Evolutionary conservation across 2,329 filamentous ascomycete species (phyloP).

Genomic region (Spiromastix sp.): DNA sequence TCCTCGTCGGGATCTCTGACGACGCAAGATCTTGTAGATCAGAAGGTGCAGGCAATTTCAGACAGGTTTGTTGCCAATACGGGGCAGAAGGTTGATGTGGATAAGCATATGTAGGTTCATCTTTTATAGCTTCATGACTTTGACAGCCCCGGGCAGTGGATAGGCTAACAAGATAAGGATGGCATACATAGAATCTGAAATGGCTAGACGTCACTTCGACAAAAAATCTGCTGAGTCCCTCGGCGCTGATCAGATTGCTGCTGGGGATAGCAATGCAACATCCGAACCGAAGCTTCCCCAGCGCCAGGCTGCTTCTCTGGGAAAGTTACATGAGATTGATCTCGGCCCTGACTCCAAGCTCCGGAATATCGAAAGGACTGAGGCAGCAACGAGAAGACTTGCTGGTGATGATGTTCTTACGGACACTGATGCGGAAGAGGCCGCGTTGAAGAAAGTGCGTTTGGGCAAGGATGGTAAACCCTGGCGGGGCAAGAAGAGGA

Average conservation of each 20-base stretch:
- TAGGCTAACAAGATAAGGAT: conserved; percentile 54
- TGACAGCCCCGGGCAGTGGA: not conserved
- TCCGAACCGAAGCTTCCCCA: conserved; percentile 20
- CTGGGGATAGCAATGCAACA: conserved; percentile 8
- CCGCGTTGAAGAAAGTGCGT: conserved; percentile 20
- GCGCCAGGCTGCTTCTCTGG: conserved; percentile 41
- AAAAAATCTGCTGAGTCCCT: conserved; percentile 3
- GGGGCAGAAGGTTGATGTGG: conserved; percentile 46
- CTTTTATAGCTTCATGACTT: conserved; percentile 4
- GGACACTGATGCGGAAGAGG: conserved; percentile 17
- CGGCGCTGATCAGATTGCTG: not conserved
- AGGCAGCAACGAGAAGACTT: conserved; percentile 34
- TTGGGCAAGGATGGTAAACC: conserved; percentile 33
- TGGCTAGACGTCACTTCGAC: conserved; percentile 40
- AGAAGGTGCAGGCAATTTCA: conserved; percentile 30
- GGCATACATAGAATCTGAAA: conserved; percentile 56
- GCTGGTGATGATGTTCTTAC: conserved; percentile 20
- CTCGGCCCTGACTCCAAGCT: conserved; percentile 38
- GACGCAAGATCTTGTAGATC: conserved; percentile 23
- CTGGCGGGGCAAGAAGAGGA: conserved; percentile 35
- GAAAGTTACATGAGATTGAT: conserved; percentile 48
- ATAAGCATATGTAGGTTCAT: conserved; percentile 53
- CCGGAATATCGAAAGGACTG: conserved; percentile 34
- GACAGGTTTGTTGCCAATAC: conserved; percentile 50
- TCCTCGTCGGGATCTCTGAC: conserved; percentile 17